Evolutionary conservation across 2,329 filamentous ascomycete genomes (phyloP).

Genomic region (Colletotrichum limetticola): DNA sequence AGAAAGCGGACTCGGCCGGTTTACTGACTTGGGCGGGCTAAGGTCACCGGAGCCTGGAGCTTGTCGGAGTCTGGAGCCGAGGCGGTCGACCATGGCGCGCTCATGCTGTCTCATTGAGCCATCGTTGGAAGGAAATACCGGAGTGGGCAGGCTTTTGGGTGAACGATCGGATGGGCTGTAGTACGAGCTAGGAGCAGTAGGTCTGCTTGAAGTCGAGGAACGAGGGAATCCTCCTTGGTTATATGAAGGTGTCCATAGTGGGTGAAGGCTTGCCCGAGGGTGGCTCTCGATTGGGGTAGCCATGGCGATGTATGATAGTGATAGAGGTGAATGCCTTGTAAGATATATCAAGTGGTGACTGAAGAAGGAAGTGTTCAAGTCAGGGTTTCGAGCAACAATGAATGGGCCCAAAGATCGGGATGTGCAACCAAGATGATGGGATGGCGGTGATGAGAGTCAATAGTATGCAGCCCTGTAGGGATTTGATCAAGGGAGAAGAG

Average conservation of each 20-base stretch:
- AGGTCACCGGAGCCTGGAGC: constrained; percentile 30
- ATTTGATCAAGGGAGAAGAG: constrained; percentile 21
- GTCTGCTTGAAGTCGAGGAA: constrained; percentile 19
- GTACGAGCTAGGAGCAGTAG: constrained; percentile 36
- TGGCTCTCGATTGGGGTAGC: constrained; percentile 32
- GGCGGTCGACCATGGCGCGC: constrained; percentile 46
- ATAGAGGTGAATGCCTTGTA: background rate
- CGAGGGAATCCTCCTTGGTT: constrained; percentile 38
- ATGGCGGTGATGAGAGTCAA: constrained; percentile 10
- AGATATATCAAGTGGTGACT: background rate
- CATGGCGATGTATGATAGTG: constrained; percentile 22
- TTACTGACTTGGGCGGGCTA: constrained; percentile 22
- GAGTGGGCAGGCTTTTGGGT: constrained; percentile 46
- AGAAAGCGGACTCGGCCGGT: constrained; percentile 30
- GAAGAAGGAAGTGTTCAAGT: background rate
- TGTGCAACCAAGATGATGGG: constrained; percentile 21
- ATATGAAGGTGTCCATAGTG: constrained; percentile 47
- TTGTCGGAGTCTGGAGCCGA: constrained; percentile 42
- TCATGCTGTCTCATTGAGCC: constrained; percentile 48
- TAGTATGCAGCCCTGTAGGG: constrained; percentile 12
- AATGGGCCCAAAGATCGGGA: constrained; percentile 6
- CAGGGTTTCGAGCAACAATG: constrained; percentile 4
- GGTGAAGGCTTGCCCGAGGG: constrained; percentile 38
- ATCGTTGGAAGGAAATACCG: constrained; percentile 48
- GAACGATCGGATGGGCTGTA: constrained; percentile 40